These are phyloP conservation scores for Aspergillus sp. DNA, from an alignment of 2,329 filamentous ascomycete genomes.

Conservation along the genomic window DNA sequence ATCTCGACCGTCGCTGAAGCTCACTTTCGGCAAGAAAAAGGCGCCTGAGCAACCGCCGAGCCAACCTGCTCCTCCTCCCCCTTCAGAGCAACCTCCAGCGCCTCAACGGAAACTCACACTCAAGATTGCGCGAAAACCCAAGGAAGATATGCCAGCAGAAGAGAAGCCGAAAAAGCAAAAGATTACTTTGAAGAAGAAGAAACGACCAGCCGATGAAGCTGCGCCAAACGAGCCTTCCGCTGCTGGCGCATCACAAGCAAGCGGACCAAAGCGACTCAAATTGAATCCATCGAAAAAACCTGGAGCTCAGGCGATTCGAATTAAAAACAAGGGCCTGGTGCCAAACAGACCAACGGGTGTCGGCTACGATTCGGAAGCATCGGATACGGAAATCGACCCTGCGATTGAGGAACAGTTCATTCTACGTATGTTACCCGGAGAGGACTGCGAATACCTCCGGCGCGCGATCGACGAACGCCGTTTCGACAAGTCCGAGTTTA, in stretches of 20 bases:
- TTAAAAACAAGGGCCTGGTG: constrained; percentile 67
- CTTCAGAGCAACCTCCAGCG: constrained; percentile 24
- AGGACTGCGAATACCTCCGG: constrained; percentile 80
- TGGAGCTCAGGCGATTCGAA: constrained; percentile 49
- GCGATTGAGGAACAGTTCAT: constrained; percentile 87
- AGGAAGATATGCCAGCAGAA: constrained; percentile 10
- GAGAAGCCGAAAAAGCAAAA: constrained; percentile 26
- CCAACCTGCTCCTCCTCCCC: constrained; percentile 17
- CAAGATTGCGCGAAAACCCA: constrained; percentile 38
- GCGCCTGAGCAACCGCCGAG: constrained; percentile 25
- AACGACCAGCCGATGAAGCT: constrained; percentile 35
- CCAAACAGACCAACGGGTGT: constrained; percentile 74
- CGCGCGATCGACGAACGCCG: constrained; percentile 73
- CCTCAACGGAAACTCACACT: constrained; percentile 42
- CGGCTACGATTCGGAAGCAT: constrained; percentile 94
- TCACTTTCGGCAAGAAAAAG: constrained; percentile 43
- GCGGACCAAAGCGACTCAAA: constrained; percentile 40
- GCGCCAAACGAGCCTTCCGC: constrained; percentile 25
- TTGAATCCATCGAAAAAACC: constrained; percentile 40
- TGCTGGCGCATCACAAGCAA: constrained; percentile 17
- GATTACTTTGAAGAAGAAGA: constrained; percentile 41
- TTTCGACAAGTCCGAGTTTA: constrained; percentile 77
- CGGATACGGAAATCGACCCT: constrained; percentile 83
- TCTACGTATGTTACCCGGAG: constrained; percentile 81
- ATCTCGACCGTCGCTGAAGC: constrained; percentile 39